These are phyloP conservation scores for Fraxinus sp. DNA, from an alignment of 305 asterid species.

Conservation along the genomic window DNA sequence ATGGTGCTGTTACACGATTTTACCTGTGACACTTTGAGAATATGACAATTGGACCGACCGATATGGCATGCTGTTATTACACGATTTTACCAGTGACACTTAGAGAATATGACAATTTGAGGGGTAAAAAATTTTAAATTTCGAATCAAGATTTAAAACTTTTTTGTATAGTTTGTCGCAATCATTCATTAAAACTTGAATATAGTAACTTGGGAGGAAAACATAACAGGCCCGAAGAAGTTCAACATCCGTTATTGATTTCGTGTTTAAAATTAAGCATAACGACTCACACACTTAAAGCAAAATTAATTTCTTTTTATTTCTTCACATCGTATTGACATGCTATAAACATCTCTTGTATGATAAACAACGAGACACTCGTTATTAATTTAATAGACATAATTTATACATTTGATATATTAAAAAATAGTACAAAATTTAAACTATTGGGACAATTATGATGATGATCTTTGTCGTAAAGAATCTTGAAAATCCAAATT, in stretches of 20 bases:
- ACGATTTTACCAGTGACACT: no score
- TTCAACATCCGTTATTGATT: background rate
- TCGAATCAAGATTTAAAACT: background rate
- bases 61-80: no score
- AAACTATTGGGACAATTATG: conserved; percentile 16
- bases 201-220: background rate
- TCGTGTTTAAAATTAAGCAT: background rate
- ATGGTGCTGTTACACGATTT: background rate
- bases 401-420: background rate
- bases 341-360: background rate
- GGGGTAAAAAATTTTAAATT: background rate
- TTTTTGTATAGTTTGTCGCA: no score
- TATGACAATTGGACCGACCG: background rate
- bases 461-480: conserved; percentile 36
- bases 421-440: background rate
- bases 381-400: background rate
- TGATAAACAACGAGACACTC: background rate
- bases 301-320: background rate
- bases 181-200: background rate
- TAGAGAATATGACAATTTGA: no score
- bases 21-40: background rate
- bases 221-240: background rate
- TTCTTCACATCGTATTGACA: background rate
- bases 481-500: conserved; percentile 30
- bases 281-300: background rate